A percentile compares a stretch with the other conserved stretches of the same genome.
Conservation (phyloP, 305 asterid species). For the Andrographis paniculata region DNA sequence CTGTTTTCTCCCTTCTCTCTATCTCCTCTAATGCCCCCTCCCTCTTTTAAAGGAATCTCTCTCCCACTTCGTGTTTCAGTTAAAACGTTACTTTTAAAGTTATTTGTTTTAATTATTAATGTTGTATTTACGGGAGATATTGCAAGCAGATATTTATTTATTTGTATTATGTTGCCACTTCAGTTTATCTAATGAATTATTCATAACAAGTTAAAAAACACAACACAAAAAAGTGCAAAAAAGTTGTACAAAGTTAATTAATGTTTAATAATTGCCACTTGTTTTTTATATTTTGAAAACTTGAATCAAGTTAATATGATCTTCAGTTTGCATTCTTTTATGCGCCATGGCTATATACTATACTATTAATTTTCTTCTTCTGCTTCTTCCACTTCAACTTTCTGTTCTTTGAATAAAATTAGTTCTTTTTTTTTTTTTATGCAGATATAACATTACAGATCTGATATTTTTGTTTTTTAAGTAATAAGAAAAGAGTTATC, state of each 20-base stretch:
- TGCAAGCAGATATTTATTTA: not conserved
- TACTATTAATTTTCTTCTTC: too few species aligned
- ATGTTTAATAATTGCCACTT: slow-evolving; percentile 16
- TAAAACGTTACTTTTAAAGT: slow-evolving; percentile 8
- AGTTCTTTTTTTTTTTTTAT: too few species aligned
- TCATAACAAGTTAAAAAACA: not conserved
- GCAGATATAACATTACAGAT: too few species aligned
- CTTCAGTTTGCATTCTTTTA: too few species aligned
- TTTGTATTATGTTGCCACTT: slow-evolving; percentile 14
- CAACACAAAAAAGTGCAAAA: too few species aligned
- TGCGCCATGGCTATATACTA: too few species aligned
- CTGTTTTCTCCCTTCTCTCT: slow-evolving; percentile 58
- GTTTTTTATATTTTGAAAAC: slow-evolving; percentile 4
- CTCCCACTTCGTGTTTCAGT: not conserved
- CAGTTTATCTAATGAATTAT: not conserved
- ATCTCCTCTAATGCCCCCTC: slow-evolving; percentile 17
- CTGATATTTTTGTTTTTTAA: too few species aligned
- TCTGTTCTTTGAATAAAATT: too few species aligned
- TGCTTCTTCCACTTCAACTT: too few species aligned
- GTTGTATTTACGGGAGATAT: slow-evolving; percentile 3
- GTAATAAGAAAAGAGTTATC: too few species aligned
- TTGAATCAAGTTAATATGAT: slow-evolving; percentile 11
- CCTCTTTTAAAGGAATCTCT: slow-evolving; percentile 10
- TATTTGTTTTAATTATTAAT: not conserved
- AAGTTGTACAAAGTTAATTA: slow-evolving; percentile 3